Base-by-base conservation (phyloP, 805 yeast species). In the Spathaspora passalidarum region DNA sequence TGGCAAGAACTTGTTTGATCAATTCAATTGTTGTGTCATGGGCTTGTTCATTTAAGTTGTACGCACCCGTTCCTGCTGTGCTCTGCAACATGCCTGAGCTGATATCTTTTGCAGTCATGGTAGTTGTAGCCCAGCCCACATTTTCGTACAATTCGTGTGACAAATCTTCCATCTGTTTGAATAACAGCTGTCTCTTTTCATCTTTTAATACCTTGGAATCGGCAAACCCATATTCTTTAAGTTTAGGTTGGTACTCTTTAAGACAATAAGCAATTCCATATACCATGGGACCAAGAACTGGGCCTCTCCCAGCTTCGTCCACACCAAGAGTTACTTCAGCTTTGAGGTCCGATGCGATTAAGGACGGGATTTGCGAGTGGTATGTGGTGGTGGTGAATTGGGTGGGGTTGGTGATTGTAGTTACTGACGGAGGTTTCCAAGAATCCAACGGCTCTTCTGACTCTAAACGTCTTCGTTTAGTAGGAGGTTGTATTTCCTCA, bases 251-350 rank as follows among this genome's bases (percentile, higher is more conserved):
- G 46, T 79, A 86, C 0, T 68, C 62, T 40, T 76, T 73, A 10
- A 82, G 65, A 51, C 96, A 84, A 60, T 89, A 94, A 2, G 94
- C 82, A 5, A 89, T 72, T 2, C 96, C 96, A 59, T 94, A 94
- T 1, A 94, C 99, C 99, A 94, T 94, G 0, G 98, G 96, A 0
- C 99, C 99, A 35, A 95, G 57, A 0, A 95, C 97, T 0, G 99
- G 99, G 0, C 99, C 99, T 53, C 99, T 76, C 1, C 99, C 99
- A 0, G 99, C 99, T 62, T 94, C 99, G 63, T 94, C 99, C 1
- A 94, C 96, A 1, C 99, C 99, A 9, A 94, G 65, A 7, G 83
- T 74, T 1, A 83, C 76, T 0, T 76, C 70, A 10, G 63, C 69
- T 1, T 53, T 47, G 1, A 71, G 66, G 35, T 67, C 50, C 10